These are phyloP conservation scores for Arachnomyces sp. DNA, from an alignment of 2,329 filamentous ascomycete species.

Conservation along the genomic window DNA sequence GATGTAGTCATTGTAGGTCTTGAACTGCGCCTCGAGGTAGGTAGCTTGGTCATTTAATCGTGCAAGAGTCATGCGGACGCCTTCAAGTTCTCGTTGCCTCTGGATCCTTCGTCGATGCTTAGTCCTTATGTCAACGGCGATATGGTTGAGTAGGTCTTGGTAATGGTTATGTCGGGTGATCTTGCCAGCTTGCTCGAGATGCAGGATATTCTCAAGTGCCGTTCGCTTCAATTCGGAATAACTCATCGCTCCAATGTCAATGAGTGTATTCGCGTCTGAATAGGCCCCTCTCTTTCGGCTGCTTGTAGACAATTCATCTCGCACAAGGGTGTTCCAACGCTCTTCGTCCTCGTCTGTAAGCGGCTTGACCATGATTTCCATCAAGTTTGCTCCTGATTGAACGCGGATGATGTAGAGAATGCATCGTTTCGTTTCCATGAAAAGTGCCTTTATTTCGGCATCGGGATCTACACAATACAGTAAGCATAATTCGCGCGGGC, in stretches of 20 bases:
- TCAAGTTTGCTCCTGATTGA: slow-evolving; percentile 81
- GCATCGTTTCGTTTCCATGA: slow-evolving; percentile 97
- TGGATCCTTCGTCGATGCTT: slow-evolving; percentile 92
- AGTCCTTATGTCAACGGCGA: slow-evolving; percentile 91
- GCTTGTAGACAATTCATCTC: slow-evolving; percentile 67
- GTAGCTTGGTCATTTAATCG: slow-evolving; percentile 57
- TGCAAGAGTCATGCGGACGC: slow-evolving; percentile 38
- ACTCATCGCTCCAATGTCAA: slow-evolving; percentile 80
- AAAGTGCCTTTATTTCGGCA: slow-evolving; percentile 80
- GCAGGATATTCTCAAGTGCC: slow-evolving; percentile 87
- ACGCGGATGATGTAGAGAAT: slow-evolving; percentile 96
- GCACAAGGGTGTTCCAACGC: slow-evolving; percentile 73
- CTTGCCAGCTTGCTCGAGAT: slow-evolving; percentile 75
- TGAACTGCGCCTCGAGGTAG: slow-evolving; percentile 89
- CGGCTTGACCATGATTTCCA: slow-evolving; percentile 89
- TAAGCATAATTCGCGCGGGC: background rate
- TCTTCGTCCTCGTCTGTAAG: slow-evolving; percentile 80
- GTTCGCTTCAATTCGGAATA: slow-evolving; percentile 90
- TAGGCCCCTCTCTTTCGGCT: slow-evolving; percentile 73
- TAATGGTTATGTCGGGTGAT: slow-evolving; percentile 84
- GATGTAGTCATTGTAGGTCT: slow-evolving; percentile 98
- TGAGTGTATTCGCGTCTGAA: slow-evolving; percentile 70
- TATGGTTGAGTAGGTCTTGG: slow-evolving; percentile 95
- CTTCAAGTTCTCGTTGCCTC: slow-evolving; percentile 79
- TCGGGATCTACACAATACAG: slow-evolving; percentile 60